phyloP scores from a whole-genome alignment of 768 basidiomycete genomes.

The Russula compacta region DNA sequence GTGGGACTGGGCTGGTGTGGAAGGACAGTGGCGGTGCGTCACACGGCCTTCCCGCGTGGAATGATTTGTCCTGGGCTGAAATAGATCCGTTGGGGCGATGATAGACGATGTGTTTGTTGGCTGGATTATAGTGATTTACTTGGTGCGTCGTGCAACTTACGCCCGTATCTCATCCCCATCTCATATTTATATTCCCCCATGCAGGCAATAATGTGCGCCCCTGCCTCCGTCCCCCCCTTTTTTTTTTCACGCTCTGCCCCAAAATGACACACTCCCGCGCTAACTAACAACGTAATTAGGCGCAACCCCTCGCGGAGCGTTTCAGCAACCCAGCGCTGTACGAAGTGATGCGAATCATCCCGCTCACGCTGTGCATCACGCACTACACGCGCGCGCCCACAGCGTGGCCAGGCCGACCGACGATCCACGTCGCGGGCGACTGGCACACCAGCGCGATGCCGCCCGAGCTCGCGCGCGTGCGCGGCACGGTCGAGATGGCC shows the following conservation, averaged over 20 bases:
- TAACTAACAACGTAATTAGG: no score
- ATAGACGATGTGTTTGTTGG: constrained; percentile 49
- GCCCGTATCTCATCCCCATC: neutral
- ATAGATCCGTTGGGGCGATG: neutral
- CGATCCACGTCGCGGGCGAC: constrained; percentile 43
- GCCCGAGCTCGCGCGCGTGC: constrained; percentile 30
- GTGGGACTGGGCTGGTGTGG: constrained; percentile 54
- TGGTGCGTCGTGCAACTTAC: constrained; percentile 28
- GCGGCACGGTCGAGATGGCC: constrained; percentile 40
- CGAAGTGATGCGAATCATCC: constrained; percentile 47
- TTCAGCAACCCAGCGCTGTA: constrained; percentile 27
- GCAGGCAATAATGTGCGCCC: constrained; percentile 34
- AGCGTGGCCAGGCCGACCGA: constrained; percentile 32
- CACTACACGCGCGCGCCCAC: constrained; percentile 24
- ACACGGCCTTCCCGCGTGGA: neutral
- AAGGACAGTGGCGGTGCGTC: constrained; percentile 45
- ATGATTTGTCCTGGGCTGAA: neutral
- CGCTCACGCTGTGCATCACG: constrained; percentile 36
- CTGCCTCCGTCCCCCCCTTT: no score
- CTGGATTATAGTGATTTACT: constrained; percentile 48
- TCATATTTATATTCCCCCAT: no score
- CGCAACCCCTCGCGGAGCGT: constrained; percentile 19
- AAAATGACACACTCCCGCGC: neutral
- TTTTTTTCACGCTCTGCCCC: neutral
- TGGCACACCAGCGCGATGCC: constrained; percentile 32